Base-by-base conservation (phyloP, 2,329 filamentous ascomycete species). In the Sporothrix sp. region DNA sequence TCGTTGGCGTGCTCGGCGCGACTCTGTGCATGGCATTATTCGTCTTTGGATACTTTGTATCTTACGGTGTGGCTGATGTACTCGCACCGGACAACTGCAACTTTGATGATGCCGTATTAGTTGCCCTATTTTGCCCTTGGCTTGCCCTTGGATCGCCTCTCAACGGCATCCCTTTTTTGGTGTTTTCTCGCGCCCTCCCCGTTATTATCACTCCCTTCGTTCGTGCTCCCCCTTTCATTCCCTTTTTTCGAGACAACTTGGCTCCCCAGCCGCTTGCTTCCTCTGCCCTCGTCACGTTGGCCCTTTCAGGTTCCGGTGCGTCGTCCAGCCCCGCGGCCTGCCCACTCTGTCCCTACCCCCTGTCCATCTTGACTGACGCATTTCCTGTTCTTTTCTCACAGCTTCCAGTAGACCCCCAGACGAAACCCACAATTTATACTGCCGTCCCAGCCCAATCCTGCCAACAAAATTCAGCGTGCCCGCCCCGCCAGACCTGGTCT, bases 381-480 rank as follows among this genome's bases (percentile, higher is more conserved):
- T 48, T 42, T 42, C 20, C 20, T 35, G 14, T 40, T 35, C n/a
- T 40, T 25, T 48, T 28, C 25, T 5, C 25, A 10, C 27, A 40
- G 28, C 28, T 50, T 43, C 21, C 28, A 33, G 30, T 28, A 50
- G 16, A 38, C 13, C 16, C 37, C 37, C 38, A 43, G 23, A 10
- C 5, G 6, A 10, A 52, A 36, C 37, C 51, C 51, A 50, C 51
- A 53, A 42, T 53, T 53, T 20, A 16, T 42, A 40, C 33, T 44
- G 32, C 44, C 44, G 42, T 35, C 20, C 20, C 21, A 47, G 18
- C 27, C 35, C 27, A 50, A 18, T 18, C 21, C 25, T 42, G 44
- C 40, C 35, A 45, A 53, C 51, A 53, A 52, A 53, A 51, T 48
- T 51, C 52, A 42, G 37, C 52, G 37, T 36, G 38, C 32, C 48